Base-by-base conservation (phyloP, 768 basidiomycete genomes). In the Pisolithus marmoratus region DNA sequence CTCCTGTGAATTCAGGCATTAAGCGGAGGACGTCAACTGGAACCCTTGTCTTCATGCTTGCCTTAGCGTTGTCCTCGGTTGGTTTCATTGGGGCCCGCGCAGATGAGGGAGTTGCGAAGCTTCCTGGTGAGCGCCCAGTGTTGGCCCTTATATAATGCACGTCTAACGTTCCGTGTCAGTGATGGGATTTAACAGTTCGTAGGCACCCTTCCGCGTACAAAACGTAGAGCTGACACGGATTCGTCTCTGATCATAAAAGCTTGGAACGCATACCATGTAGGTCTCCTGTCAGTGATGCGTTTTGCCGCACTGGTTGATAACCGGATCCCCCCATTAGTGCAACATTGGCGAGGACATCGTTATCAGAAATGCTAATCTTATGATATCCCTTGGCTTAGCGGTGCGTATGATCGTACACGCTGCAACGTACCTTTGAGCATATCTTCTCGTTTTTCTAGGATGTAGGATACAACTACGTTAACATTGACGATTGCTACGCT, bases 191-290 rank as follows among this genome's bases (percentile, higher is more conserved):
- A 85, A 85, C 56, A 84, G 82, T 84, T 45, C 60, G 79, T 58
- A 19, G 29, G 29, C 29, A 46, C 48, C 34, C 14, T 45, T 3
- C 15, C 8, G 37, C 3, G 27, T 11, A 17, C 23, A 19, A 12
- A 14, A 57, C 29, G 24, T 42, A 46, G 38, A 26, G 11, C 36
- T 60, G 46, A 49, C 11, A 11, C 6, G 8, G 11, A 29, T 3
- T 11, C 29, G 11, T 54, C 20, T 44, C 22, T 27, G 23, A 14
- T 29, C 34, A 38, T 23, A 29, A 45, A n/a, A 85, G 84, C 84
- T 6, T 85, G 84, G 84, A 85, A 85, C 61, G 84, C 82, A 6
- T 84, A 81, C 61, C 76, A 83, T 56, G 82, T 83, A 53, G 48
- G 74, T 58, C 9, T 34, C 29, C 40, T n/a, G 23, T 40, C 9